Base-by-base conservation (phyloP, 495 filamentous ascomycete genomes). In the Neurospora tetraspora region DNA sequence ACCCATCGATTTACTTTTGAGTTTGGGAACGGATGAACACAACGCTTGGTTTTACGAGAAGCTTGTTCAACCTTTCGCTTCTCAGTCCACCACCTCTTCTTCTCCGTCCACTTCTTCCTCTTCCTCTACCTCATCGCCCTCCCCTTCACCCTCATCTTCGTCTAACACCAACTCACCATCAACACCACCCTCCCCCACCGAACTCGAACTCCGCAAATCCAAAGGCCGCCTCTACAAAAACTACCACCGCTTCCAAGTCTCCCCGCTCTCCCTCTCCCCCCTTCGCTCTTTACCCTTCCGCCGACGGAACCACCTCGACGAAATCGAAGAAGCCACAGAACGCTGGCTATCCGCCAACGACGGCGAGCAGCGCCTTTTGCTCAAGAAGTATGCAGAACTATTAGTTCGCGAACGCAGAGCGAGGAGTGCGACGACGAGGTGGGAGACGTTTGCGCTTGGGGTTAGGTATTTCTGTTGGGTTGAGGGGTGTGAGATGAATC, bases 11-110 rank as follows among this genome's bases (percentile, higher is more conserved):
- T 70, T 80, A 27, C 71, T 80, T 11, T 68, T 80, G 69, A 74
- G 71, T 40, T 45, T 80, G 7, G 78, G 78, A n/a, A 79, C 79
- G 0, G 79, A 80, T 53, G 77, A 78, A 70, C 77, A 80, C 69
- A 76, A 77, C n/a, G 73, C 76, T 4, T 81, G 79, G 79, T 77
- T 80, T 69, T 80, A 80, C 68, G 76, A 80, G 37, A 80, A 75
- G 39, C 73, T 81, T 1, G 71, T 74, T 20, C 38, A 73, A 16
- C 53, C 61, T 1, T 69, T 73, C 39, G 4, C 38, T 42, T 42
- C 71, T n/a, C n/a, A n/a, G n/a, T n/a, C n/a, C n/a, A n/a, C n/a
- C n/a, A n/a, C n/a, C n/a, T n/a, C n/a, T n/a, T n/a, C n/a, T n/a
- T n/a, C n/a, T n/a, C n/a, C n/a, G n/a, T n/a, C n/a, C n/a, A n/a